A percentile compares a stretch with the other conserved stretches of the same genome.
phyloP scores from a whole-genome alignment of 2,329 filamentous ascomycete species.

The Ophiocordyceps unilateralis region DNA sequence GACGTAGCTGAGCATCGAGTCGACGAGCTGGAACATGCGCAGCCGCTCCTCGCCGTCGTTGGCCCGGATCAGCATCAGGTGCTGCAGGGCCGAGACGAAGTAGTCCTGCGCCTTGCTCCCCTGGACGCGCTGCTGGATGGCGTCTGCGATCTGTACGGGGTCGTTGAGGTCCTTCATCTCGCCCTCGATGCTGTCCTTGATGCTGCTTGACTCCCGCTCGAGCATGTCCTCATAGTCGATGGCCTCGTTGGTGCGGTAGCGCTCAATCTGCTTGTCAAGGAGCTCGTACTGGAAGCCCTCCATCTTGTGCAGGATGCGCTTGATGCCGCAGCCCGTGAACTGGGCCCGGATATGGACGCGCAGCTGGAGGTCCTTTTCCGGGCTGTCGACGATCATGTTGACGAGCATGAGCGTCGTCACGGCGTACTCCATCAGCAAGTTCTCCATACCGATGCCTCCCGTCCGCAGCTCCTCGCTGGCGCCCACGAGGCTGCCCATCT shows the following conservation, averaged over 20 bases:
- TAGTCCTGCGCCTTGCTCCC: slow-evolving; percentile 85
- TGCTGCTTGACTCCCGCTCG: slow-evolving; percentile 76
- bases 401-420: slow-evolving; percentile 86
- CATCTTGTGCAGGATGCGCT: slow-evolving; percentile 90
- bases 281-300: slow-evolving; percentile 95
- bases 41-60: slow-evolving; percentile 83
- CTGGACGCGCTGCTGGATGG: slow-evolving; percentile 69
- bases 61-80: slow-evolving; percentile 80
- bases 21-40: slow-evolving; percentile 92
- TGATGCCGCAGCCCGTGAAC: slow-evolving; percentile 90
- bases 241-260: slow-evolving; percentile 81
- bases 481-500: slow-evolving; percentile 95
- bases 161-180: slow-evolving; percentile 87
- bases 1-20: slow-evolving; percentile 97
- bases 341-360: slow-evolving; percentile 90
- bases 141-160: slow-evolving; percentile 82
- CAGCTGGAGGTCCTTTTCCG: slow-evolving; percentile 74
- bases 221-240: slow-evolving; percentile 98
- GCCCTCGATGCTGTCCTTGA: slow-evolving; percentile 72
- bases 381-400: slow-evolving; percentile 91
- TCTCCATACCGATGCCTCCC: slow-evolving; percentile 96
- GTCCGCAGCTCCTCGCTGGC: slow-evolving; percentile 92
- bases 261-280: slow-evolving; percentile 95
- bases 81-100: slow-evolving; percentile 88
- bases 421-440: slow-evolving; percentile 96